These are phyloP conservation scores for Blastobotrys raffinosifermentans DNA, from an alignment of 1,139 yeast genomes.

Conservation along the genomic window DNA sequence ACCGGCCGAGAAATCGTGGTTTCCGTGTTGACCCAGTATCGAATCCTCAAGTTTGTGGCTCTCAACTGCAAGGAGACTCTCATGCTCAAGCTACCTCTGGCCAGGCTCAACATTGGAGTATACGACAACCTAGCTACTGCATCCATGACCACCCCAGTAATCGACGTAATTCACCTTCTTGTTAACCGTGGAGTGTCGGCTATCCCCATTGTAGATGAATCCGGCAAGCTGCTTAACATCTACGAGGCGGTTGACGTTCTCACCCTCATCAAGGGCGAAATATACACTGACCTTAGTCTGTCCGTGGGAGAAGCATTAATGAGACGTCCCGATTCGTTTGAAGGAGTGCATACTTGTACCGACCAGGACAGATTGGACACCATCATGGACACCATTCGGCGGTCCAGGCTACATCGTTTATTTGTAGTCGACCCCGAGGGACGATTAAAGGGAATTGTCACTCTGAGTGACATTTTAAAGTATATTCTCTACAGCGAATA, in stretches of 20 bases:
- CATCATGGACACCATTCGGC: conserved; percentile 88
- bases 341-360: conserved; percentile 96
- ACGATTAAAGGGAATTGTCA: conserved; percentile 71
- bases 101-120: conserved; percentile 61
- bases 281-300: conserved; percentile 81
- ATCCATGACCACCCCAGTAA: conserved; percentile 86
- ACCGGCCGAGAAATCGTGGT: conserved; percentile 93
- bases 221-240: conserved; percentile 71
- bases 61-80: conserved; percentile 93
- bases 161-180: conserved; percentile 82
- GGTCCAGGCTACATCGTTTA: conserved; percentile 84
- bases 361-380: conserved; percentile 81
- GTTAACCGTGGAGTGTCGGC: conserved; percentile 80
- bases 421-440: conserved; percentile 87
- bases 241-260: conserved; percentile 96
- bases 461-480: conserved; percentile 84
- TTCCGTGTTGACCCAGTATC: conserved; percentile 90
- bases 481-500: conserved; percentile 67
- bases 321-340: conserved; percentile 93
- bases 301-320: conserved; percentile 95
- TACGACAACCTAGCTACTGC: conserved; percentile 64
- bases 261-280: conserved; percentile 89
- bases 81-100: conserved; percentile 70
- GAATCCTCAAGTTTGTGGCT: conserved; percentile 92
- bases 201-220: conserved; percentile 84